Evolutionary conservation across 2,329 filamentous ascomycete species (phyloP), one percentile per base, ranked within the genome.

Genomic region (Colletotrichum theobromicola): DNA sequence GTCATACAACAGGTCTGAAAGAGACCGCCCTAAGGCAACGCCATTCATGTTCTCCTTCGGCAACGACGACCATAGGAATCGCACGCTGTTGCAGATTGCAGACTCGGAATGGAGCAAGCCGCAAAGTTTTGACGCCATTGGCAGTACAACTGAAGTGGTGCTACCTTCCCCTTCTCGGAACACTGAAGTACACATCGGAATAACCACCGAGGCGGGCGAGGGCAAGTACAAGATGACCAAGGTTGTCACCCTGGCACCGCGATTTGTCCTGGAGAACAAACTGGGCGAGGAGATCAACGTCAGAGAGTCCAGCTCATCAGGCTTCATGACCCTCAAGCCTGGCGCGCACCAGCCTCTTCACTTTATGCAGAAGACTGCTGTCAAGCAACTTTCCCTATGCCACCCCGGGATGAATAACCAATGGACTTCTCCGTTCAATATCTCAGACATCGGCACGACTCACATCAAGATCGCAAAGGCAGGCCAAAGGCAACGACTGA

Each of bases 171-270:
- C 90, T 3, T 90, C 89, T 55, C 93, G 91, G 57, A 90, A 88
- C 71, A 93, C 93, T 4, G 97, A 99, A 83, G 96, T 98, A 80
- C 95, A 98, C 79, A 90, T 97, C 8, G 97, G 97, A 61, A 92
- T 99, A 63, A 96, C 93, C 2, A 93, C 99, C 34, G 92, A 94
- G 72, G 94, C 97, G 72, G 97, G 97, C 13, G 94, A 98, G 80
- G 97, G 97, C 79, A 99, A 99, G 84, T 99, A 98, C 87, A 98
- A 98, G 83, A 88, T 99, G 87, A 97, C 95, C 21, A 98, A 98
- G 85, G 94, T 98, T 15, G 94, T 99, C 30, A 98, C 96, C 1
- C 90, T 99, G 53, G 93, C 97, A 0, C 97, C 97, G 30, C 92
- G 97, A 28, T 99, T 98, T 80, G 93, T 99, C 68, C 88, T 99